These are phyloP conservation scores for Allantophomopsis cytisporea DNA, from an alignment of 2,329 filamentous ascomycete species.

Conservation along the genomic window DNA sequence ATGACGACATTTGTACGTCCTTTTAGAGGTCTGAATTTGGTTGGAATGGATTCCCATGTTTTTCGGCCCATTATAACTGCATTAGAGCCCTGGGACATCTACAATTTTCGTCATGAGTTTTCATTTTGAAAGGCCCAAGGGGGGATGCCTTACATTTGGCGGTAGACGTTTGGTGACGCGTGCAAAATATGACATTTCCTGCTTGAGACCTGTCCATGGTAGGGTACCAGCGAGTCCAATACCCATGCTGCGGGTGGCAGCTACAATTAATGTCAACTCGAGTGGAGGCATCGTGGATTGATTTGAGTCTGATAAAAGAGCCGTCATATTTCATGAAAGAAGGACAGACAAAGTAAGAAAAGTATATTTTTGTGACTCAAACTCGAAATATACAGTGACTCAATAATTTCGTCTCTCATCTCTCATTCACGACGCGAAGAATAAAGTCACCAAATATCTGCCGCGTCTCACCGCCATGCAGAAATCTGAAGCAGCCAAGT, in stretches of 20 bases:
- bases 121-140: background rate
- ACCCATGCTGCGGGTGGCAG: constrained; percentile 79
- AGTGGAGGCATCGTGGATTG: constrained; percentile 5
- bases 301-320: too few relatives aligned
- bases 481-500: too few relatives aligned
- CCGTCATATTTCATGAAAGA: too few relatives aligned
- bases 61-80: constrained; percentile 96
- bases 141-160: constrained; percentile 8
- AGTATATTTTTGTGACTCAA: too few relatives aligned
- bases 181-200: constrained; percentile 93
- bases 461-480: too few relatives aligned
- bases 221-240: constrained; percentile 70
- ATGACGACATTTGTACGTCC: constrained; percentile 75
- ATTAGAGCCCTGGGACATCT: constrained; percentile 28
- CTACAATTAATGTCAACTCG: constrained; percentile 82
- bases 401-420: too few relatives aligned
- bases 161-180: constrained; percentile 64
- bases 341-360: too few relatives aligned
- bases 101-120: background rate
- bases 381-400: too few relatives aligned
- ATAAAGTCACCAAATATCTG: too few relatives aligned
- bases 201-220: constrained; percentile 79
- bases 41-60: constrained; percentile 86
- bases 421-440: too few relatives aligned
- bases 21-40: constrained; percentile 63